These are phyloP conservation scores for Astrothelium subdiscretum DNA, from an alignment of 495 filamentous ascomycete species.

Conservation along the genomic window DNA sequence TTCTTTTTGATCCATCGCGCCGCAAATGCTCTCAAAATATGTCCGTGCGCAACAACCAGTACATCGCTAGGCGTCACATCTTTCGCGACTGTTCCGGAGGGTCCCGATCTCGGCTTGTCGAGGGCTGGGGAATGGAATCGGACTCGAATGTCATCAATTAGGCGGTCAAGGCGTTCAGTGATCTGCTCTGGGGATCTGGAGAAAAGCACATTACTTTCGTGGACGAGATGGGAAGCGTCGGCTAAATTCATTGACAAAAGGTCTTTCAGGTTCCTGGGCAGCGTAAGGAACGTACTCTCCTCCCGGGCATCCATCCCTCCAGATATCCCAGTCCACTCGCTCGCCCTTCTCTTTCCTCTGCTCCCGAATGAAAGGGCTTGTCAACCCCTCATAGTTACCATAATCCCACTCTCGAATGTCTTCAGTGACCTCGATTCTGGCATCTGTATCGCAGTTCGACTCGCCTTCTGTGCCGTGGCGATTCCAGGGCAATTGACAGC, in stretches of 20 bases:
- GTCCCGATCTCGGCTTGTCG: constrained; percentile 17
- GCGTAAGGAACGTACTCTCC: constrained; percentile 43
- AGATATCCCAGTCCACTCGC: constrained; percentile 28
- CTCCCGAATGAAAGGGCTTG: constrained; percentile 55
- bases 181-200: constrained; percentile 28
- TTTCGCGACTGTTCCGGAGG: constrained; percentile 8
- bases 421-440: constrained; percentile 55
- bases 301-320: constrained; percentile 38
- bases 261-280: no score
- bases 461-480: constrained; percentile 20
- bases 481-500: constrained; percentile 43
- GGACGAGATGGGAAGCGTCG: no score
- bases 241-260: no score
- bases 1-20: constrained; percentile 21
- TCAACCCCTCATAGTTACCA: constrained; percentile 88
- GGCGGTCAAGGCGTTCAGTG: constrained; percentile 23
- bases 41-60: constrained; percentile 32
- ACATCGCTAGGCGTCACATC: constrained; percentile 24
- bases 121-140: constrained; percentile 26
- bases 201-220: not conserved
- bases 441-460: constrained; percentile 28
- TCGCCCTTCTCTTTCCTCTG: constrained; percentile 46
- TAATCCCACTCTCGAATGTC: constrained; percentile 93
- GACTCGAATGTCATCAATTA: constrained; percentile 28
- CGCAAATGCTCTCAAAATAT: constrained; percentile 30